These are phyloP conservation scores for Hymenoscyphus albidus DNA, from an alignment of 2,329 filamentous ascomycete species.

Conservation along the genomic window DNA sequence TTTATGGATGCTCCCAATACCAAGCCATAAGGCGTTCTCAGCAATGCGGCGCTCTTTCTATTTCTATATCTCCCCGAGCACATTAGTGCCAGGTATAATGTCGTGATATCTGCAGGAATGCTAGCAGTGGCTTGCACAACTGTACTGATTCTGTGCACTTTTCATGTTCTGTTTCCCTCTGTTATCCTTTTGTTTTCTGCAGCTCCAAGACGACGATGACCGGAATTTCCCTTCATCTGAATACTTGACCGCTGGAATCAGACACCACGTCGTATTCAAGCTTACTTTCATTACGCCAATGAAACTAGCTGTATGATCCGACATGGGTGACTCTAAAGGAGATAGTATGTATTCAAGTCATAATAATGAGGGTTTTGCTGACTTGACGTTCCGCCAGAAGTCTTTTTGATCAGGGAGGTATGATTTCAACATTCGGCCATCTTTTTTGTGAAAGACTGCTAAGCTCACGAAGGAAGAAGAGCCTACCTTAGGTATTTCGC, in stretches of 20 bases:
- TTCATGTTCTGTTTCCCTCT: background rate
- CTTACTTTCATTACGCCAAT: background rate
- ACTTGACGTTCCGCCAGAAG: background rate
- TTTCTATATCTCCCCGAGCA: background rate
- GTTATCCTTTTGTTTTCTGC: background rate
- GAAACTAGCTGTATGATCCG: background rate
- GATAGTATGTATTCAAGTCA: background rate
- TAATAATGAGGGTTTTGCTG: background rate
- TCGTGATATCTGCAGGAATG: background rate
- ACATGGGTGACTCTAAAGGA: background rate
- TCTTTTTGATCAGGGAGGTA: constrained; percentile 1
- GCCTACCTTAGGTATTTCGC: background rate
- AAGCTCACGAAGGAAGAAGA: background rate
- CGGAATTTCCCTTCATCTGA: background rate
- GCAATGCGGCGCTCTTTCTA: background rate
- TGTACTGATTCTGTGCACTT: background rate
- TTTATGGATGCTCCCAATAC: background rate
- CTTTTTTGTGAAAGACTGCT: background rate
- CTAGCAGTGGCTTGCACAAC: background rate
- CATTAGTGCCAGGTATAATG: background rate
- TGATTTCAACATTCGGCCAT: background rate
- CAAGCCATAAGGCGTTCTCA: background rate
- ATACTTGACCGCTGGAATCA: background rate
- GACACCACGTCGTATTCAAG: background rate
- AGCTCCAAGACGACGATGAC: background rate